These are phyloP conservation scores for Violaceomyces palustris DNA, from an alignment of 1,284 basidiomycete species.

Conservation along the genomic window DNA sequence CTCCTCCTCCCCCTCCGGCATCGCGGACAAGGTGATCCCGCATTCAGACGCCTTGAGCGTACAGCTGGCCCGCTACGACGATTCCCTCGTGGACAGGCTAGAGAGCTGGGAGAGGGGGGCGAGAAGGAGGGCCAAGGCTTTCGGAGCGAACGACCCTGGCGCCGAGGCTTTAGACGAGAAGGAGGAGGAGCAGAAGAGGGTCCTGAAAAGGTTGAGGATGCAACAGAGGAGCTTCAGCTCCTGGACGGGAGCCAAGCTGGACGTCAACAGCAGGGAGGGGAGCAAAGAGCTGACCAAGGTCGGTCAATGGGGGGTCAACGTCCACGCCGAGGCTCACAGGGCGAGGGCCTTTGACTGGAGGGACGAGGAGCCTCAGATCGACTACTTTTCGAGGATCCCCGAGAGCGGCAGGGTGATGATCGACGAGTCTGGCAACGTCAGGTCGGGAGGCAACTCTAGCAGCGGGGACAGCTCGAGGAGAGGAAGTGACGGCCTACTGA, in stretches of 20 bases:
- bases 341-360: slow-evolving; percentile 37
- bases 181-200: slow-evolving; percentile 11
- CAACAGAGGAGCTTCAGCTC: slow-evolving; percentile 14
- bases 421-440: background rate
- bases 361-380: slow-evolving; percentile 22
- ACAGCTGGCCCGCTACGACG: slow-evolving; percentile 31
- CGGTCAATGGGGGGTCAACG: slow-evolving; percentile 35
- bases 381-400: slow-evolving; percentile 9
- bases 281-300: slow-evolving; percentile 17
- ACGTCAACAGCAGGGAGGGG: slow-evolving; percentile 4
- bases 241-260: slow-evolving; percentile 9
- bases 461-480: too few species aligned
- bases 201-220: slow-evolving; percentile 15
- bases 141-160: slow-evolving; percentile 29
- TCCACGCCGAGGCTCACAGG: slow-evolving; percentile 32
- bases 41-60: slow-evolving; percentile 27
- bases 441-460: too few species aligned
- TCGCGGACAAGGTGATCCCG: slow-evolving; percentile 10
- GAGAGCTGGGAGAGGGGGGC: slow-evolving; percentile 35
- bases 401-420: slow-evolving; percentile 3
- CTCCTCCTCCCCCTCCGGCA: background rate
- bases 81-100: slow-evolving; percentile 26
- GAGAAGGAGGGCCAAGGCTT: slow-evolving; percentile 23
- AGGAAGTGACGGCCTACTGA: too few species aligned
- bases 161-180: slow-evolving; percentile 19